Conservation (phyloP, 805 yeast species). For the Teunomyces lycoperdinae region DNA sequence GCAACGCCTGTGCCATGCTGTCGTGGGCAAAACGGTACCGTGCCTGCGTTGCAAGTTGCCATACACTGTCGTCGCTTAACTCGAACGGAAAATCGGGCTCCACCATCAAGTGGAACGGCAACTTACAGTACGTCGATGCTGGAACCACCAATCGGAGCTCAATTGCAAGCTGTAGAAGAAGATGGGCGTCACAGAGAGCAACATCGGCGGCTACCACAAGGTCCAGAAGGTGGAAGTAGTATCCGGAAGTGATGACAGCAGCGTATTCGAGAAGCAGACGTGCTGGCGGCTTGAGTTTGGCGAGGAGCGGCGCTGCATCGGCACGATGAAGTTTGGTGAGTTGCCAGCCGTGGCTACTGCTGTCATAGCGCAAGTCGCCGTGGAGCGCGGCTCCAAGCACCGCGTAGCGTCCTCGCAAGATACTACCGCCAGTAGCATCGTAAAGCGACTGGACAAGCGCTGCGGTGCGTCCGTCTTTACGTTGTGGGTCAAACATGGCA, state of each 20-base stretch:
- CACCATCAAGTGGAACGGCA: constrained; percentile 42
- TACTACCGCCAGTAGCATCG: constrained; percentile 16
- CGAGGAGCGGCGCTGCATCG: constrained; percentile 2
- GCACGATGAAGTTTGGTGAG: no score
- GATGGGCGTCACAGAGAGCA: constrained; percentile 30
- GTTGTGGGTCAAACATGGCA: background rate
- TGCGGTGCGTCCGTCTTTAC: background rate
- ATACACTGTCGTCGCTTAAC: constrained; percentile 26
- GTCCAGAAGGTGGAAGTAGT: constrained; percentile 36
- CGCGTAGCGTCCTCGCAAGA: constrained; percentile 12
- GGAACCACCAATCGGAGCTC: constrained; percentile 35
- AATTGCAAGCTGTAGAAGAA: constrained; percentile 31
- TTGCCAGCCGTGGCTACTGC: background rate
- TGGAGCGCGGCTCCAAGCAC: constrained; percentile 5
- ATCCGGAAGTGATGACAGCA: constrained; percentile 37
- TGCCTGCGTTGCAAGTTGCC: constrained; percentile 34
- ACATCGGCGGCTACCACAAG: constrained; percentile 35
- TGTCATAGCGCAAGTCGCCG: background rate
- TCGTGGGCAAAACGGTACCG: constrained; percentile 43
- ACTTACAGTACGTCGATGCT: constrained; percentile 41
- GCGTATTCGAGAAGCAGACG: constrained; percentile 34
- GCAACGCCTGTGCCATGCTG: constrained; percentile 29
- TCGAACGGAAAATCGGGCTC: constrained; percentile 25
- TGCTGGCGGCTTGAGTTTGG: constrained; percentile 15
- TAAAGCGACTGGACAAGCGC: constrained; percentile 6